A percentile compares a stretch with the other conserved stretches of the same genome.
Evolutionary conservation across 2,329 filamentous ascomycete genomes (phyloP).

Genomic region (Diplodia corticola): DNA sequence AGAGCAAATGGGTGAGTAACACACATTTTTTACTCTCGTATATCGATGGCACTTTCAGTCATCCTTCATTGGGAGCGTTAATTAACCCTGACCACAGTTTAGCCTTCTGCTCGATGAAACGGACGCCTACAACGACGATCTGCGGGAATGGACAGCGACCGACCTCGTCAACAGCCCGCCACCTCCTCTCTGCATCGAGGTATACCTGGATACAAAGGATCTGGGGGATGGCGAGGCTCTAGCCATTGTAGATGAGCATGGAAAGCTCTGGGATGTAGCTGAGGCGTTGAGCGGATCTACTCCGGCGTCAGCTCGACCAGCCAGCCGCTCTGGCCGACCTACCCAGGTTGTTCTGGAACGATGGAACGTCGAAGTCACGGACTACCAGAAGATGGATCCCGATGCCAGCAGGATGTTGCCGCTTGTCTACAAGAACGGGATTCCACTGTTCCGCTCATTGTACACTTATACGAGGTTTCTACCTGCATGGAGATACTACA

Average conservation of each 20-base stretch:
- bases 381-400: constrained; percentile 55
- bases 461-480: constrained; percentile 80
- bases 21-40: not conserved
- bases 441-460: constrained; percentile 88
- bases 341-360: constrained; percentile 84
- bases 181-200: constrained; percentile 83
- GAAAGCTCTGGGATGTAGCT: constrained; percentile 88
- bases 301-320: constrained; percentile 49
- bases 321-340: constrained; percentile 45
- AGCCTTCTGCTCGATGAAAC: constrained; percentile 94
- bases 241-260: constrained; percentile 82
- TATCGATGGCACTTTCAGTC: not conserved
- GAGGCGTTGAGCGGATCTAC: constrained; percentile 72
- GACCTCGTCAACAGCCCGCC: constrained; percentile 76
- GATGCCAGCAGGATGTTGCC: constrained; percentile 54
- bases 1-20: constrained; percentile 80
- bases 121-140: constrained; percentile 78
- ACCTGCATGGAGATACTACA: constrained; percentile 83
- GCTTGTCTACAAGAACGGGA: constrained; percentile 94
- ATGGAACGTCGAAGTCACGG: constrained; percentile 83
- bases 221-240: constrained; percentile 83
- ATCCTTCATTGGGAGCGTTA: constrained; percentile 17
- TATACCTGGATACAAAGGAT: constrained; percentile 77
- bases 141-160: constrained; percentile 78
- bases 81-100: constrained; percentile 62